Percentiles rank a stretch among this genome's conserved stretches.
Conservation (phyloP, 805 yeast species). For the Candida alai region DNA sequence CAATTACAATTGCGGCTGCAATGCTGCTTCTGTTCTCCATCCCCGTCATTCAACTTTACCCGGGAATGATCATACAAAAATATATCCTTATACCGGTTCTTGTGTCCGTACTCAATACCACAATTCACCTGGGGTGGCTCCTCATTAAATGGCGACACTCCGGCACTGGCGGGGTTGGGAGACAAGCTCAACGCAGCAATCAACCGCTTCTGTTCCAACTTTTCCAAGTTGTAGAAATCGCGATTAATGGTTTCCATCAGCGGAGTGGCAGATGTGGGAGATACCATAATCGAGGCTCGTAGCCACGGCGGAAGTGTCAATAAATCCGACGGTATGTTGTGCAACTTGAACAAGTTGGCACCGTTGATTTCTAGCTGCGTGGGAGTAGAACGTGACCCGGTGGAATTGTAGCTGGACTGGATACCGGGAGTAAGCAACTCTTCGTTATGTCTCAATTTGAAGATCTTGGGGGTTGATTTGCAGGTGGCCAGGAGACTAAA, state of each 20-base stretch:
- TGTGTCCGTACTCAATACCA: conserved; percentile 77
- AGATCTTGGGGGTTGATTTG: conserved; percentile 3
- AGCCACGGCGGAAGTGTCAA: conserved; percentile 30
- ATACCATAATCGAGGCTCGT: conserved; percentile 10
- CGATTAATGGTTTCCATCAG: conserved; percentile 17
- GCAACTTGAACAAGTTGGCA: conserved; percentile 13
- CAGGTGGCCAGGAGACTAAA: conserved; percentile 1
- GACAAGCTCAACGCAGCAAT: conserved; percentile 30
- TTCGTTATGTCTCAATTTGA: conserved; percentile 52
- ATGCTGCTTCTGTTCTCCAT: conserved; percentile 5
- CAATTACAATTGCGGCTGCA: no score
- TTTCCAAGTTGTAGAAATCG: conserved; percentile 63
- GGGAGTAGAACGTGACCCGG: not conserved
- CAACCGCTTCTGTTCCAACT: conserved; percentile 64
- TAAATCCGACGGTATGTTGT: conserved; percentile 11
- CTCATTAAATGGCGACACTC: not conserved
- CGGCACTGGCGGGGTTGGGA: no score
- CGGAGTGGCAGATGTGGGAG: not conserved
- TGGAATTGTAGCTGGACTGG: not conserved
- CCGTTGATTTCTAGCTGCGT: conserved; percentile 6
- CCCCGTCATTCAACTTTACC: conserved; percentile 48
- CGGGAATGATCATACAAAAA: conserved; percentile 84
- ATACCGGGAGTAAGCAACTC: conserved; percentile 24
- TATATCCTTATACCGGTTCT: conserved; percentile 85
- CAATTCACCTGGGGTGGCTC: conserved; percentile 51